Evolutionary conservation across 148 eudicot species (phyloP).

Genomic region (Rhododendron williamsianum): DNA sequence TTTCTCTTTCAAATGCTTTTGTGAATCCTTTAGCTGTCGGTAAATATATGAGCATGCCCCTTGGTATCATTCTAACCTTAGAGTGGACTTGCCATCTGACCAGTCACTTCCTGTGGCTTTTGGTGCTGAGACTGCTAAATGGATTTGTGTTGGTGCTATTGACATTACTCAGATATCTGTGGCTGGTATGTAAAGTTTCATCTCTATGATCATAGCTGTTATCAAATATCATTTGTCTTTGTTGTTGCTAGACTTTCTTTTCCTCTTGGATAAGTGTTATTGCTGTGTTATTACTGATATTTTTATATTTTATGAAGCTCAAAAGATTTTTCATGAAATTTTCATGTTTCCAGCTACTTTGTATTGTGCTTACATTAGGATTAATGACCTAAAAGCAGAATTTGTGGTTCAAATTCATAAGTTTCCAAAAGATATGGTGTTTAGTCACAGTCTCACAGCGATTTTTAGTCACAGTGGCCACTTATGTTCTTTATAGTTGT

Average conservation of each 20-base stretch:
- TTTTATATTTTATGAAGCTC: not conserved
- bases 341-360: not conserved
- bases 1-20: not conserved
- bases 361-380: not conserved
- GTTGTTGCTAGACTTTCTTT: slow-evolving; percentile 1
- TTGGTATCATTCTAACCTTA: slow-evolving; percentile 1
- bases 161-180: slow-evolving; percentile 86
- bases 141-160: slow-evolving; percentile 95
- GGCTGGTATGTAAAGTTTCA: slow-evolving; percentile 48
- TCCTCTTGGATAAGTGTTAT: not conserved
- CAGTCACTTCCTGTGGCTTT: slow-evolving; percentile 98
- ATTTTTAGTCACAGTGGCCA: not conserved
- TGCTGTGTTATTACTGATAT: not conserved
- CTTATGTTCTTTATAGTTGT: not conserved
- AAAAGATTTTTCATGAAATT: not conserved
- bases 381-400: not conserved
- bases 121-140: slow-evolving; percentile 82
- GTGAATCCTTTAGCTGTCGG: not conserved
- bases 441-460: not conserved
- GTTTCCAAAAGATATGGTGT: not conserved
- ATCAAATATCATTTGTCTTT: not conserved
- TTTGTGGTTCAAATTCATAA: not conserved
- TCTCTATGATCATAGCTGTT: not conserved
- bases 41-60: not conserved
- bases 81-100: slow-evolving; percentile 12